Evolutionary conservation across 2,329 filamentous ascomycete species (phyloP), one percentile per base, ranked within the genome.

Genomic region (Penicillium palitans): DNA sequence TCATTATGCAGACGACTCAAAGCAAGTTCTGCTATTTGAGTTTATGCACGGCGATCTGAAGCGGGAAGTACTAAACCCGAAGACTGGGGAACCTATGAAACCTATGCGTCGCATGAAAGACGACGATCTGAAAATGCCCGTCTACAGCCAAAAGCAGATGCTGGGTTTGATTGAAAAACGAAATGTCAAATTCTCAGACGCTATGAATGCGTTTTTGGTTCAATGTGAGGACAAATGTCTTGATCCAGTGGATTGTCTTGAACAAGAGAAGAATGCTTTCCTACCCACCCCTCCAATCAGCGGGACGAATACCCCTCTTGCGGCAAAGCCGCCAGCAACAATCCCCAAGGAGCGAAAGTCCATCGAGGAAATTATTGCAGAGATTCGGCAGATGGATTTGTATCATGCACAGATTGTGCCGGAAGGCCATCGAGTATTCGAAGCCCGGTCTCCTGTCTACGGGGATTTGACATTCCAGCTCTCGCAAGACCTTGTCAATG

Each of bases 101-200:
- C 83, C 89, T 0, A 86, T 81, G 13, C 83, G 86, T 57, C 90
- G 85, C 68, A 79, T 92, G 62, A 83, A 86, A 58, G 84, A 93
- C 21, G 92, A 96, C 68, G 86, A 91, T 60, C 72, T 98, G 65
- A 96, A 90, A 74, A 91, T 97, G 87, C 95, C 93, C 0, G 90
- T 96, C 9, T 97, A 87, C 77, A 91, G 91, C 62, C 93, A 96
- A 75, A 93, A 93, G 74, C 91, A 96, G 76, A 91, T 98, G 89
- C 87, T 90, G 71, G 84, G 82, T 52, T 74, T 97, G 65, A 97
- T 99, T 66, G 91, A 93, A 75, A 95, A 93, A 77, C 83, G 95
- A 48, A 97, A 97, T 68, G 79, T 80, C 53, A 95, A 93, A 70
- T 98, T 98, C 69, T 81, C 81, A 0, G 88, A 86, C 58, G 90